phyloP scores from a whole-genome alignment of 768 basidiomycete species.

The Serpula lacrymans region DNA sequence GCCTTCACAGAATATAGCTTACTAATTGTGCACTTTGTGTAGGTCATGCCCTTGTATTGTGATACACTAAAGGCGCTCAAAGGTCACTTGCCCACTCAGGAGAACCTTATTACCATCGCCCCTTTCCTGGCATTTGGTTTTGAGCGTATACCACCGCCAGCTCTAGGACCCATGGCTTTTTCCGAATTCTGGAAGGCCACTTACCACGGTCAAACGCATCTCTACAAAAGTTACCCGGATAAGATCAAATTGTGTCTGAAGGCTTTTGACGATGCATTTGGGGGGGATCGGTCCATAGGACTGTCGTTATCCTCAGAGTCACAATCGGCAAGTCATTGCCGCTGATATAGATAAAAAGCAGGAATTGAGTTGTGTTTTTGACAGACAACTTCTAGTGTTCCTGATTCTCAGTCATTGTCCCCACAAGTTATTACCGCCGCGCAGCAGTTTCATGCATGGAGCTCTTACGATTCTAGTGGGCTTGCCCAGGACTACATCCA shows the following conservation, averaged over 20 bases:
- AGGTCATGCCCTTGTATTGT: constrained; percentile 42
- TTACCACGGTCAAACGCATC: constrained; percentile 42
- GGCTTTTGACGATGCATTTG: constrained; percentile 45
- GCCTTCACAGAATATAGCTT: not conserved
- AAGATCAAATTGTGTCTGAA: constrained; percentile 42
- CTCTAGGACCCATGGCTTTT: constrained; percentile 51
- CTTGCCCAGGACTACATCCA: too few species aligned
- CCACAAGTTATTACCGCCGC: constrained; percentile 9
- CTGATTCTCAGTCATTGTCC: constrained; percentile 29
- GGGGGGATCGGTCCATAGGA: constrained; percentile 44
- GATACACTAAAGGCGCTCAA: constrained; percentile 39
- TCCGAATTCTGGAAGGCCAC: constrained; percentile 56
- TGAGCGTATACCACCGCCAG: constrained; percentile 41
- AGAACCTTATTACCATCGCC: constrained; percentile 39
- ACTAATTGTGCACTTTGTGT: not conserved
- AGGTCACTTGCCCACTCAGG: constrained; percentile 34
- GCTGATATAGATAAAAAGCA: too few species aligned
- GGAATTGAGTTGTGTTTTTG: constrained; percentile 7
- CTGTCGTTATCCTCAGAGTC: constrained; percentile 36
- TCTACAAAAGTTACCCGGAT: constrained; percentile 36
- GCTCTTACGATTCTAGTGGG: constrained; percentile 3
- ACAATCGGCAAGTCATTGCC: constrained; percentile 28
- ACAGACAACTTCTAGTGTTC: constrained; percentile 16
- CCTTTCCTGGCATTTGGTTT: constrained; percentile 52
- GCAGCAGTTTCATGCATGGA: constrained; percentile 6